Percentiles rank a stretch among this genome's conserved stretches.
Evolutionary conservation across 2,329 filamentous ascomycete genomes (phyloP).

Genomic region (Clonostachys chloroleuca): DNA sequence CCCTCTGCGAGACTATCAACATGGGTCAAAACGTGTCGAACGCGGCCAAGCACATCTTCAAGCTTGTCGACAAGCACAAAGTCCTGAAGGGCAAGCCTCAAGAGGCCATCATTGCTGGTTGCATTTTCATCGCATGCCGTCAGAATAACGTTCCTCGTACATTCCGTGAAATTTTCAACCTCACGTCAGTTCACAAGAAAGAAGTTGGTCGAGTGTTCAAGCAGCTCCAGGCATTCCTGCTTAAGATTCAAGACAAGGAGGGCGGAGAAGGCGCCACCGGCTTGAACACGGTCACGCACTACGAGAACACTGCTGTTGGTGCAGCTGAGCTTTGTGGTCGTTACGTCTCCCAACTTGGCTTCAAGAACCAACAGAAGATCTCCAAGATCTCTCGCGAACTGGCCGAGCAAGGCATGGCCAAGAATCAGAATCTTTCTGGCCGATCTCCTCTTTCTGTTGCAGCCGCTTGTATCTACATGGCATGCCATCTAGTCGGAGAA

Average conservation of each 20-base stretch:
- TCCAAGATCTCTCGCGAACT: constrained; percentile 77
- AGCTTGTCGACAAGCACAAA: constrained; percentile 87
- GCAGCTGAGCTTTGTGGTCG: constrained; percentile 83
- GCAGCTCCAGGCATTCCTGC: constrained; percentile 81
- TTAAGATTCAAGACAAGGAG: constrained; percentile 61
- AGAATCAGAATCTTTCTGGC: constrained; percentile 76
- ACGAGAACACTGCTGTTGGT: constrained; percentile 73
- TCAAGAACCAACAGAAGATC: constrained; percentile 66
- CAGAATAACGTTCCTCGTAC: constrained; percentile 83
- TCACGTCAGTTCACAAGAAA: constrained; percentile 94
- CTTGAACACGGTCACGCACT: constrained; percentile 59
- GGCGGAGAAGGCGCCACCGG: constrained; percentile 37
- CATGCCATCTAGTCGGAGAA: constrained; percentile 79
- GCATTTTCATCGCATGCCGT: constrained; percentile 95
- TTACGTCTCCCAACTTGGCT: constrained; percentile 80
- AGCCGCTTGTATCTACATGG: constrained; percentile 95
- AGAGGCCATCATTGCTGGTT: constrained; percentile 90
- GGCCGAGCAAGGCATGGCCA: constrained; percentile 62
- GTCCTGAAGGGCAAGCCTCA: constrained; percentile 93
- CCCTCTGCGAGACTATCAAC: constrained; percentile 79
- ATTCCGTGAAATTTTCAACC: constrained; percentile 88
- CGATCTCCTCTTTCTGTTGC: constrained; percentile 92
- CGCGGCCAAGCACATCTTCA: constrained; percentile 91
- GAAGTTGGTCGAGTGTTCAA: constrained; percentile 98
- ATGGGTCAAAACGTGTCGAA: constrained; percentile 80